These are phyloP conservation scores for Sequoia sempervirens DNA, from an alignment of 75 land plant genomes.

Conservation along the genomic window DNA sequence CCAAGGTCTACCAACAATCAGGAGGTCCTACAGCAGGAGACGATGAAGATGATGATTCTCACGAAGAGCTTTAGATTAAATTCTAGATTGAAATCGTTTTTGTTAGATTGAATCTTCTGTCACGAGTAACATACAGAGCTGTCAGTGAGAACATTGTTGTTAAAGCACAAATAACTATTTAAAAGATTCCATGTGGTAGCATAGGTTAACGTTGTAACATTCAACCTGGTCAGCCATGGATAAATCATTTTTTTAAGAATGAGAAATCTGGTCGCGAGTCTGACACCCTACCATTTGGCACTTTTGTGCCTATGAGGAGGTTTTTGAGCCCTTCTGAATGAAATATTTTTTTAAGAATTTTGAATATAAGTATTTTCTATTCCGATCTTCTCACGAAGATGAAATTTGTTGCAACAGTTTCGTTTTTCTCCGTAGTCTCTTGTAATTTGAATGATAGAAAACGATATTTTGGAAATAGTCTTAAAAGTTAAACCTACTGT, in stretches of 20 bases:
- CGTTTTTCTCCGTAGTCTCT: too few relatives aligned
- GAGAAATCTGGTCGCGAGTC: not conserved
- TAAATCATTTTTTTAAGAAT: not conserved
- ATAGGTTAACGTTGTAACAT: not conserved
- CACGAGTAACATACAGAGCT: not conserved
- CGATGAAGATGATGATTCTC: conserved; percentile 35
- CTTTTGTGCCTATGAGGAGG: not conserved
- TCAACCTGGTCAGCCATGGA: not conserved
- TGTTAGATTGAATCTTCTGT: conserved; percentile 4
- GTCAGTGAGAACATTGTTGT: not conserved
- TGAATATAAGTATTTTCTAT: not conserved
- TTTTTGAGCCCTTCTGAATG: not conserved
- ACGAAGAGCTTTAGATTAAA: conserved; percentile 33
- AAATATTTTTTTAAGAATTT: not conserved
- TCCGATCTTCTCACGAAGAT: too few relatives aligned
- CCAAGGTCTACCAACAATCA: conserved; percentile 52
- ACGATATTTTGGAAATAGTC: too few relatives aligned
- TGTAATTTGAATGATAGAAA: too few relatives aligned
- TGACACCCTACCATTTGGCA: not conserved
- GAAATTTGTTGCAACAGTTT: too few relatives aligned
- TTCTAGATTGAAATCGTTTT: not conserved
- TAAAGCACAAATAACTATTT: not conserved
- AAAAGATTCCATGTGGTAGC: not conserved
- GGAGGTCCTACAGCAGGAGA: conserved; percentile 34
- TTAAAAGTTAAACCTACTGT: too few relatives aligned